Percentiles rank a stretch among this genome's conserved stretches.
These are phyloP conservation scores for Plasmodium gaboni DNA, from an alignment of 169 alveolate genomes.

Conservation along the genomic window DNA sequence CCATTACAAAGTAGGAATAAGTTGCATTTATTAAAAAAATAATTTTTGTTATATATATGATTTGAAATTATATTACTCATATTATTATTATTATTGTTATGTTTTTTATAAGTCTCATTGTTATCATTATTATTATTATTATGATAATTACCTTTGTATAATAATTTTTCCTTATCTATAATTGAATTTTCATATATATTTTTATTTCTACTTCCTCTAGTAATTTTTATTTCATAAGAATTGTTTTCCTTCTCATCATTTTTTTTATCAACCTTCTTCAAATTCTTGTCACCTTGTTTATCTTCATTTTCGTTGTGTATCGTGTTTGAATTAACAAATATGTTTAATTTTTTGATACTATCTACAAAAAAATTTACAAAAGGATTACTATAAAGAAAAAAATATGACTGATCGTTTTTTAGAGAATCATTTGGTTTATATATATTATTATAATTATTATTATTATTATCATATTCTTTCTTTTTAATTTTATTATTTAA, in stretches of 20 bases:
- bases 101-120: too few species aligned
- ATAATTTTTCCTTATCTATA: slow-evolving; percentile 5
- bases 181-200: neutral
- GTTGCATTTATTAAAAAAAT: slow-evolving; percentile 59
- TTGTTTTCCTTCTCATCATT: slow-evolving; percentile 15
- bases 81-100: slow-evolving; percentile 13
- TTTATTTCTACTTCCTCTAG: slow-evolving; percentile 29
- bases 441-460: too few species aligned
- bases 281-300: neutral
- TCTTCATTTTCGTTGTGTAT: neutral
- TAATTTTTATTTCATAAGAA: slow-evolving; percentile 56
- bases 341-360: slow-evolving; percentile 16
- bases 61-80: slow-evolving; percentile 18
- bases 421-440: too few species aligned
- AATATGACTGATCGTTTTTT: too few species aligned
- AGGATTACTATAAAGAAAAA: too few species aligned
- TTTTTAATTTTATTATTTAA: neutral
- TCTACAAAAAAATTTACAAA: neutral
- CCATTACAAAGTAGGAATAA: slow-evolving; percentile 79
- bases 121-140: too few species aligned
- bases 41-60: slow-evolving; percentile 3
- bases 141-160: too few species aligned
- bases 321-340: slow-evolving; percentile 9
- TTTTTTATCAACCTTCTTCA: neutral
- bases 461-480: too few species aligned